These are phyloP conservation scores for Tuber aestivum DNA, from an alignment of 495 filamentous ascomycete species.

Conservation along the genomic window DNA sequence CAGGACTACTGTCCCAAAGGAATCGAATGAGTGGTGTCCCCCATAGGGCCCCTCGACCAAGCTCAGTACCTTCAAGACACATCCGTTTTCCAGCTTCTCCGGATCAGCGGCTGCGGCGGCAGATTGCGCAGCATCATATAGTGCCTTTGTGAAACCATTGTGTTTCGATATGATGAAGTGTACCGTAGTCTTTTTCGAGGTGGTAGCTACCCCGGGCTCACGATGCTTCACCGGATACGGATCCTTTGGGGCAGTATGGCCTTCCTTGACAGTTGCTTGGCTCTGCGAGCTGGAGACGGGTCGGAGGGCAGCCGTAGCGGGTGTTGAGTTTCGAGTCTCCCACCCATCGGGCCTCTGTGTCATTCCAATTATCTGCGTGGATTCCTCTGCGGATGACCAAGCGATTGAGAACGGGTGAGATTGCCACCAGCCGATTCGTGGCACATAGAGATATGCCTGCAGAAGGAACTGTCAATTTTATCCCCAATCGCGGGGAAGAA, in stretches of 20 bases:
- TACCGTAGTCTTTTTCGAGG: slow-evolving; percentile 27
- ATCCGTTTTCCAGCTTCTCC: slow-evolving; percentile 25
- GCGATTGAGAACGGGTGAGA: slow-evolving; percentile 91
- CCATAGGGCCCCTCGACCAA: slow-evolving; percentile 82
- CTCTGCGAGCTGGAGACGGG: slow-evolving; percentile 13
- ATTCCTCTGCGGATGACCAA: slow-evolving; percentile 53
- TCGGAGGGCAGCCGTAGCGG: slow-evolving; percentile 11
- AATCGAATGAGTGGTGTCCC: slow-evolving; percentile 71
- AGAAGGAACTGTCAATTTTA: slow-evolving; percentile 17
- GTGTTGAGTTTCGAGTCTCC: slow-evolving; percentile 2
- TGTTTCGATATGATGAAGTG: slow-evolving; percentile 73
- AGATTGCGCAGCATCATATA: slow-evolving; percentile 59
- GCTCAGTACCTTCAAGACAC: slow-evolving; percentile 22
- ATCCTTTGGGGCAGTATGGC: slow-evolving; percentile 12
- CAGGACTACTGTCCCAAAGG: slow-evolving; percentile 83
- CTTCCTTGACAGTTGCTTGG: slow-evolving; percentile 1
- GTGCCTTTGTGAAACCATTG: slow-evolving; percentile 76
- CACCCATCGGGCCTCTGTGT: slow-evolving; percentile 4
- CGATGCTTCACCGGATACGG: slow-evolving; percentile 21
- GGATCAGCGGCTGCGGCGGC: slow-evolving; percentile 37
- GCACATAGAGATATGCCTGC: slow-evolving; percentile 70
- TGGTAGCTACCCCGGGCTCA: slow-evolving; percentile 18
- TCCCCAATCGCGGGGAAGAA: not conserved
- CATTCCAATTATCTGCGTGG: slow-evolving; percentile 4
- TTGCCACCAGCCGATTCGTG: slow-evolving; percentile 68